Evolutionary conservation across 2,329 filamentous ascomycete genomes (phyloP).

Genomic region (Talaromyces sp.): DNA sequence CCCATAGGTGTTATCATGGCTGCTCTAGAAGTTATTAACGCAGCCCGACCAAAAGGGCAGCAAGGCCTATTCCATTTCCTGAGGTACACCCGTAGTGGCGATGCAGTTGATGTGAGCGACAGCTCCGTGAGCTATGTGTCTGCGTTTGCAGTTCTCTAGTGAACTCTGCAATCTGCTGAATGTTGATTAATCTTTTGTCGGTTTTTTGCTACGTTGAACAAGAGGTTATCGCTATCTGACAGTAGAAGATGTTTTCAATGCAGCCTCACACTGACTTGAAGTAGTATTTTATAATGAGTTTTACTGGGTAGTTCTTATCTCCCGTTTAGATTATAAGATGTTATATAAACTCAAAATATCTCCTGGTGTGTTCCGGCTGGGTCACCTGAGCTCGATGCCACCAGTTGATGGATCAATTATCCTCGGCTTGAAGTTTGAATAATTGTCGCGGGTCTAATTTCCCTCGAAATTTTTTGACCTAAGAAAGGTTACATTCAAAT

Average conservation of each 20-base stretch:
- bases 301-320: too few relatives aligned
- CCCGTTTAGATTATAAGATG: too few relatives aligned
- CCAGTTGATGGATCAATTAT: too few relatives aligned
- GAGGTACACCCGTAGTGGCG: conserved; percentile 81
- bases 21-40: conserved; percentile 68
- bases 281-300: too few relatives aligned
- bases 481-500: too few relatives aligned
- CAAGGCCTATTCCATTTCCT: conserved; percentile 73
- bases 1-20: conserved; percentile 94
- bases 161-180: not conserved
- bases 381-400: too few relatives aligned
- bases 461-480: too few relatives aligned
- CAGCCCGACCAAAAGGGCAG: conserved; percentile 39
- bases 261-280: not conserved
- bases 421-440: too few relatives aligned
- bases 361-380: too few relatives aligned
- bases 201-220: conserved; percentile 4
- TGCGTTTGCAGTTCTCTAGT: conserved; percentile 76
- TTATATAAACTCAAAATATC: too few relatives aligned
- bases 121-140: conserved; percentile 95
- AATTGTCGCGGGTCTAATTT: too few relatives aligned
- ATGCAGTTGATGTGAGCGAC: conserved; percentile 68
- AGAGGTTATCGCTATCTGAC: not conserved
- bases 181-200: not conserved
- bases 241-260: not conserved